Evolutionary conservation across 345 rosid species (phyloP), one percentile per base, ranked within the genome.

Genomic region (Salix viminalis): DNA sequence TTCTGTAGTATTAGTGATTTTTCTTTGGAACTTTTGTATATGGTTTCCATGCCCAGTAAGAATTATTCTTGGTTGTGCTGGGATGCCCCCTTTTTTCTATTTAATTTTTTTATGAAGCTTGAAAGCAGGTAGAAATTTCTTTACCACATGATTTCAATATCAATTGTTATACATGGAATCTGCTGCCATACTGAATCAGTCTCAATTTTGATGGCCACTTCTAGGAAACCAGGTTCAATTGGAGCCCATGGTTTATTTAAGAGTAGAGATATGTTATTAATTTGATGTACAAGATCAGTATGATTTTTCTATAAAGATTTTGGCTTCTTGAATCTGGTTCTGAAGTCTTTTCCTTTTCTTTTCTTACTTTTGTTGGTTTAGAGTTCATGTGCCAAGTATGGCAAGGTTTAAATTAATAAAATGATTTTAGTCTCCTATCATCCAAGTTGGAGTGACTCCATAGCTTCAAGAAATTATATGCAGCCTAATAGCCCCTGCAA

Each of bases 381-480:
- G 30, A 14, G 52, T 26, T 48, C 37, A 70, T 70, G 60, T 64
- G 36, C 58, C 42, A 30, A 30, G 32, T 0, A 30, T 44, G 54
- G 69, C 56, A 50, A 50, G 56, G 7, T 48, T 50, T 50, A 50
- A 50, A 50, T 2, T 7, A 50, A 50, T 50, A 50, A 50, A 50
- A 50, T 18, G 56, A 62, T 23, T 62, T 62, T 42, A 9, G 60
- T 34, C 6, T 65, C 32, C 62, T 4, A 32, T 75, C 37, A 21
- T 66, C 46, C 61, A 75, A 75, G 69, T 34, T 65, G 15, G 41
- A 7, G 65, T 28, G 77, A 65, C 65, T 65, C 34, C 1, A n/a
- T 75, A 32, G n/a, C 42, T 65, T 65, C 69, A 68, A 73, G 67
- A 14, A 37, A 60, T 24, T 41, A 42, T 72, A 37, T 73, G 67